A percentile compares a stretch with the other conserved stretches of the same genome.
phyloP scores from a whole-genome alignment of 1,139 yeast species.

The Yamadazyma dushanensis region DNA sequence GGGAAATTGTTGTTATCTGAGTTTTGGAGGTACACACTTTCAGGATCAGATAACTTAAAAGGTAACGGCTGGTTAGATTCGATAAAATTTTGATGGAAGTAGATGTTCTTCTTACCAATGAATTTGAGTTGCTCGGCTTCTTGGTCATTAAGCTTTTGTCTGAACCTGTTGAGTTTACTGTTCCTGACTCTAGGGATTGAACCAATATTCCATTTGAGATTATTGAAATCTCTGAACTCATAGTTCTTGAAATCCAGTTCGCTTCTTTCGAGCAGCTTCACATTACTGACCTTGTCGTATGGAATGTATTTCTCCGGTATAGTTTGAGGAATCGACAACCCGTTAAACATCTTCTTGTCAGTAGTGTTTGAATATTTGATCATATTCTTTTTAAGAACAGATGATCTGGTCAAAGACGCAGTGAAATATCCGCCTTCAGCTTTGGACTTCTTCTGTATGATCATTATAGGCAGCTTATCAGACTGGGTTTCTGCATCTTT shows the following conservation, averaged over 20 bases:
- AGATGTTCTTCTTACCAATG: conserved; percentile 28
- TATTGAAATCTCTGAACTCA: conserved; percentile 30
- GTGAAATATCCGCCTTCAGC: conserved; percentile 34
- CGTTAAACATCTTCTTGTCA: conserved; percentile 21
- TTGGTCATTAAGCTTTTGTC: conserved; percentile 18
- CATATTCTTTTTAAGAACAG: conserved; percentile 14
- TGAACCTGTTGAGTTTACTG: conserved; percentile 21
- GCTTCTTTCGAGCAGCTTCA: conserved; percentile 10
- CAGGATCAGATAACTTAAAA: conserved; percentile 21
- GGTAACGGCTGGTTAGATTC: conserved; percentile 14
- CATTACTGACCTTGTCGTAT: conserved; percentile 16
- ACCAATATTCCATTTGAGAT: conserved; percentile 43
- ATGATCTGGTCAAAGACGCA: conserved; percentile 19
- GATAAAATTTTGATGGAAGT: conserved; percentile 32
- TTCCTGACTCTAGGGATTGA: conserved; percentile 40
- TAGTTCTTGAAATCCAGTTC: conserved; percentile 26
- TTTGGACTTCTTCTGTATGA: conserved; percentile 27
- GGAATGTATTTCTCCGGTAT: conserved; percentile 28
- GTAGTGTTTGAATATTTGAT: conserved; percentile 10
- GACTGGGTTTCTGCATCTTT: conserved; percentile 28
- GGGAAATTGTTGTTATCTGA: conserved; percentile 24
- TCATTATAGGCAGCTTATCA: conserved; percentile 27
- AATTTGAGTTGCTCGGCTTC: conserved; percentile 24
- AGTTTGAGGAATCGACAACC: conserved; percentile 28
- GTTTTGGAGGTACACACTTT: conserved; percentile 33